Evolutionary conservation across 345 rosid species (phyloP).

Genomic region (Melaleuca quinquenervia): DNA sequence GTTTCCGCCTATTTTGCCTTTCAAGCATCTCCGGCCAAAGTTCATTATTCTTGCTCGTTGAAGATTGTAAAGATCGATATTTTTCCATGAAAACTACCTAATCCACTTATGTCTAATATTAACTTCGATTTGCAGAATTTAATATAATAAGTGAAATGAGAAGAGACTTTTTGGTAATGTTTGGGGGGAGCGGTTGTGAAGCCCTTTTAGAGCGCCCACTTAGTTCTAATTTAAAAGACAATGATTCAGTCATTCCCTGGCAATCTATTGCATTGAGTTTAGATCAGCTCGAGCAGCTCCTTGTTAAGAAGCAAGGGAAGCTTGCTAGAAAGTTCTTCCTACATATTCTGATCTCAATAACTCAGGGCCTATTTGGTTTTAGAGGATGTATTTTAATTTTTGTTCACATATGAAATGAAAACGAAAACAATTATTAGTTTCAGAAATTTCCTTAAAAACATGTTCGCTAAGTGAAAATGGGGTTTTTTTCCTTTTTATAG

Average conservation of each 20-base stretch:
- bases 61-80: neutral
- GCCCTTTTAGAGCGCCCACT: neutral
- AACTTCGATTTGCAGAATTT: neutral
- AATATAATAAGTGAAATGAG: neutral
- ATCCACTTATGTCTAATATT: neutral
- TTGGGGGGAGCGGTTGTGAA: neutral
- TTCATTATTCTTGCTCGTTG: neutral
- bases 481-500: neutral
- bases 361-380: neutral
- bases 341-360: neutral
- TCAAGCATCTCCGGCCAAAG: neutral
- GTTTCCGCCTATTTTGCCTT: neutral
- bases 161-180: neutral
- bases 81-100: neutral
- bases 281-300: neutral
- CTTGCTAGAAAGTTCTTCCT: neutral
- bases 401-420: neutral
- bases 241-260: neutral
- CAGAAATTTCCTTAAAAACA: neutral
- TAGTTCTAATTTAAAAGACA: neutral
- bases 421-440: neutral
- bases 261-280: neutral
- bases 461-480: neutral
- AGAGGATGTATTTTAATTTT: neutral
- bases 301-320: neutral